phyloP scores from a whole-genome alignment of 2,329 filamentous ascomycete genomes.

The Periconia sp. region DNA sequence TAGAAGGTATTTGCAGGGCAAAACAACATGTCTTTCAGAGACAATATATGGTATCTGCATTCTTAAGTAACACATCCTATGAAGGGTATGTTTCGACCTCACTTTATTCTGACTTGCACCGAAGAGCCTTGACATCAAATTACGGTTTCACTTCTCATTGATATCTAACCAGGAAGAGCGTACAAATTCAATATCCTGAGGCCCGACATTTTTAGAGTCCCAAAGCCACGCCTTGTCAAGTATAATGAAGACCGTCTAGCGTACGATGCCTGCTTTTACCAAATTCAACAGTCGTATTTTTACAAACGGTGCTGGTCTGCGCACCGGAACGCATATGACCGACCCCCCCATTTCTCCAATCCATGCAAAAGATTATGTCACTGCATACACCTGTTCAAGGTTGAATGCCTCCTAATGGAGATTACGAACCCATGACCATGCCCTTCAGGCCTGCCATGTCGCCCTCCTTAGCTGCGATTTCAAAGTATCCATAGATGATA shows the following conservation, averaged over 20 bases:
- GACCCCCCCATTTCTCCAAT: background rate
- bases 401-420: too few species aligned
- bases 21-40: too few species aligned
- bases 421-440: constrained; percentile 62
- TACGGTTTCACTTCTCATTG: constrained; percentile 1
- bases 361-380: constrained; percentile 8
- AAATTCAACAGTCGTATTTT: constrained; percentile 6
- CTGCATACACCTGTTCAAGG: background rate
- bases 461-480: constrained; percentile 98
- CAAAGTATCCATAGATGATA: constrained; percentile 99
- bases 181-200: background rate
- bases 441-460: constrained; percentile 82
- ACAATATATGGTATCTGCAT: too few species aligned
- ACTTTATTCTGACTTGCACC: too few species aligned
- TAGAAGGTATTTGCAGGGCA: too few species aligned
- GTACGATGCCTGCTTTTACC: constrained; percentile 8
- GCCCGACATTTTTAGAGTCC: background rate
- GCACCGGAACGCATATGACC: constrained; percentile 5
- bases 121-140: constrained; percentile 1
- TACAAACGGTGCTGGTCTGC: constrained; percentile 2
- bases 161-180: constrained; percentile 6
- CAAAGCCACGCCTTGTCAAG: background rate
- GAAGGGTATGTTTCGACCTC: too few species aligned
- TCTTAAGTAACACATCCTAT: too few species aligned
- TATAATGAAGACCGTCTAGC: constrained; percentile 6